Conservation (phyloP, 1,284 basidiomycete genomes). For the Papiliotrema nemorosa region DNA sequence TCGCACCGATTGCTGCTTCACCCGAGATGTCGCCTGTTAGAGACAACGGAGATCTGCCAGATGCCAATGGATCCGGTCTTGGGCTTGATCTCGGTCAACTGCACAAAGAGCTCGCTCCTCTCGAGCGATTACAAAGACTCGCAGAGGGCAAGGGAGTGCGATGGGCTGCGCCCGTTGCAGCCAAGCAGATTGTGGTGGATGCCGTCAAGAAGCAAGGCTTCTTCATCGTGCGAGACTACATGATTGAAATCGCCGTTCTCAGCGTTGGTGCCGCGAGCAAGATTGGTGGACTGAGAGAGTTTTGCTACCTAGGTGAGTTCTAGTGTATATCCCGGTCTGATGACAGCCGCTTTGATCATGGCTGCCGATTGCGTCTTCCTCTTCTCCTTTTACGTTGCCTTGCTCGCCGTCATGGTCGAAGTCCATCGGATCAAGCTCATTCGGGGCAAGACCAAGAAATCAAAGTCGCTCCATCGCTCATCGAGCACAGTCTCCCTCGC, state of each 20-base stretch:
- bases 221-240: constrained; percentile 86
- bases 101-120: constrained; percentile 46
- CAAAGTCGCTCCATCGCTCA: constrained; percentile 15
- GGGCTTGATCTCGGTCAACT: constrained; percentile 44
- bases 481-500: constrained; percentile 21
- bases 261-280: constrained; percentile 80
- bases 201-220: constrained; percentile 75
- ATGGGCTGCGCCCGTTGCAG: constrained; percentile 59
- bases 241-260: constrained; percentile 85
- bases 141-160: constrained; percentile 50
- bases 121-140: constrained; percentile 46
- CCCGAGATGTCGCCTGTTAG: constrained; percentile 47
- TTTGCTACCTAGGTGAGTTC: constrained; percentile 76
- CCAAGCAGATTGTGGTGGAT: constrained; percentile 77
- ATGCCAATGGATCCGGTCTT: constrained; percentile 23
- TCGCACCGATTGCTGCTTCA: constrained; percentile 50
- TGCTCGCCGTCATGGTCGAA: constrained; percentile 93
- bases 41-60: constrained; percentile 20
- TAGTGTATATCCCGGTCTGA: background rate
- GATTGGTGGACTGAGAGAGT: constrained; percentile 87
- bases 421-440: constrained; percentile 60
- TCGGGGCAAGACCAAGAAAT: constrained; percentile 45
- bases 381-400: constrained; percentile 83
- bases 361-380: constrained; percentile 83
- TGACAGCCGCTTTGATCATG: constrained; percentile 65